These are phyloP conservation scores for Wickerhamomyces sp. DNA, from an alignment of 1,139 yeast genomes.

Conservation along the genomic window DNA sequence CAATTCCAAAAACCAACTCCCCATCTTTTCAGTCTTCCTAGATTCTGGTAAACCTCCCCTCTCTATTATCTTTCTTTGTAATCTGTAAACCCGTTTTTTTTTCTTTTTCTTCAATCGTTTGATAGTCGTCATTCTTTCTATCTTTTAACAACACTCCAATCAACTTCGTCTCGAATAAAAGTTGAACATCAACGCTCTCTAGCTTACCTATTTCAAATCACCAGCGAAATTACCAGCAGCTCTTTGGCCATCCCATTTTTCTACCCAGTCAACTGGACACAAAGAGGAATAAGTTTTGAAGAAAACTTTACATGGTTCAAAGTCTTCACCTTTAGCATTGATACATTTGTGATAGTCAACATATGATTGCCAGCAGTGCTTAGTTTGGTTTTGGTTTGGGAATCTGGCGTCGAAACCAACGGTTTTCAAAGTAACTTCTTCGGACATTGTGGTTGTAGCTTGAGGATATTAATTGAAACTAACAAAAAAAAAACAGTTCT, in stretches of 20 bases:
- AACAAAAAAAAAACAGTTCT: too few relatives aligned
- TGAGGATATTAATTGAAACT: too few relatives aligned
- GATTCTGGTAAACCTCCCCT: too few relatives aligned
- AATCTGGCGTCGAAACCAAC: constrained; percentile 90
- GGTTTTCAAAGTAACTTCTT: constrained; percentile 48
- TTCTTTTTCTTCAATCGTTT: background rate
- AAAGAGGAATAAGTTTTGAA: constrained; percentile 85
- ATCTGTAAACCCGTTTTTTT: background rate
- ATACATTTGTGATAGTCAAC: constrained; percentile 98
- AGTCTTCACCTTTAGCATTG: constrained; percentile 95
- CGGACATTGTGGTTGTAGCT: constrained; percentile 18
- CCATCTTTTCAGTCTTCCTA: background rate
- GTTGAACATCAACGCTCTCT: background rate
- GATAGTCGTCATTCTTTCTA: too few relatives aligned
- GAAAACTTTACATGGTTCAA: constrained; percentile 95
- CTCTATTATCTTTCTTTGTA: background rate
- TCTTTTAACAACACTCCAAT: too few relatives aligned
- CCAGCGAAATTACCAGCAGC: constrained; percentile 66
- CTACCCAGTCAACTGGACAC: constrained; percentile 92
- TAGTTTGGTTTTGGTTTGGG: constrained; percentile 96
- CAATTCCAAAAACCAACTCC: background rate
- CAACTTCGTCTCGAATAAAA: too few relatives aligned
- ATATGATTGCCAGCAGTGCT: constrained; percentile 97
- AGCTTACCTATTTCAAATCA: constrained; percentile 34
- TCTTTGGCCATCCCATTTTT: constrained; percentile 96